A percentile compares a stretch with the other conserved stretches of the same genome.
Evolutionary conservation across 768 basidiomycete species (phyloP).

Genomic region (Phaeotremella skinneri): DNA sequence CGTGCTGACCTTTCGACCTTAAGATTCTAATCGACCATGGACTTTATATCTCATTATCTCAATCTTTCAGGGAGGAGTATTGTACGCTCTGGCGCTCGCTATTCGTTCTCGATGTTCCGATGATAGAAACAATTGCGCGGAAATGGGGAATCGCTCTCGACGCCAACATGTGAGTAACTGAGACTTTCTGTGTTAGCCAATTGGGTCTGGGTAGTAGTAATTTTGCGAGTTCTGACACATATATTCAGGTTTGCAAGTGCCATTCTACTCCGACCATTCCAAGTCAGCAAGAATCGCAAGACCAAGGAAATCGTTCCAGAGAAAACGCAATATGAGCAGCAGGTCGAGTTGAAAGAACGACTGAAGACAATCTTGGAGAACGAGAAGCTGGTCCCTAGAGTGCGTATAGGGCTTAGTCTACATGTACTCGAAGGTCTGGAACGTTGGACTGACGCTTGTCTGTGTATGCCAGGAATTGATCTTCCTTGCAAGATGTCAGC

Average conservation of each 20-base stretch:
- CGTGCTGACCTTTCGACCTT: conserved; percentile 54
- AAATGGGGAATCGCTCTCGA: conserved; percentile 53
- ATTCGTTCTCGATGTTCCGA: conserved; percentile 50
- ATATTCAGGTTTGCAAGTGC: conserved; percentile 50
- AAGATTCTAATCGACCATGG: conserved; percentile 90
- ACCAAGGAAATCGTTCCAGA: conserved; percentile 25
- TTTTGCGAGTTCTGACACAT: background rate
- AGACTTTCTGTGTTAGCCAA: background rate
- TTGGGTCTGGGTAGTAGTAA: background rate
- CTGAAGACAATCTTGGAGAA: conserved; percentile 53
- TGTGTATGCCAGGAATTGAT: conserved; percentile 38
- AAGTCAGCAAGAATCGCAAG: conserved; percentile 33
- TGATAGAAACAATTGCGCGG: conserved; percentile 48
- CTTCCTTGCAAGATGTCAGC: conserved; percentile 51
- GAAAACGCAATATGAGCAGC: conserved; percentile 50
- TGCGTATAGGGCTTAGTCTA: conserved; percentile 56
- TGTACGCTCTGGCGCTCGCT: conserved; percentile 65
- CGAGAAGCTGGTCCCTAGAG: conserved; percentile 51
- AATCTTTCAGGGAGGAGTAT: conserved; percentile 71
- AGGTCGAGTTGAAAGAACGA: conserved; percentile 51
- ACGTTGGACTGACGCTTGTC: conserved; percentile 43
- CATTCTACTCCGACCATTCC: conserved; percentile 52
- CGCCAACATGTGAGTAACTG: conserved; percentile 44
- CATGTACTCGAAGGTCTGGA: conserved; percentile 59
- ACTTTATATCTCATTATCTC: conserved; percentile 71